Evolutionary conservation across 306 rosid species (phyloP).

Genomic region (Prunus padus): DNA sequence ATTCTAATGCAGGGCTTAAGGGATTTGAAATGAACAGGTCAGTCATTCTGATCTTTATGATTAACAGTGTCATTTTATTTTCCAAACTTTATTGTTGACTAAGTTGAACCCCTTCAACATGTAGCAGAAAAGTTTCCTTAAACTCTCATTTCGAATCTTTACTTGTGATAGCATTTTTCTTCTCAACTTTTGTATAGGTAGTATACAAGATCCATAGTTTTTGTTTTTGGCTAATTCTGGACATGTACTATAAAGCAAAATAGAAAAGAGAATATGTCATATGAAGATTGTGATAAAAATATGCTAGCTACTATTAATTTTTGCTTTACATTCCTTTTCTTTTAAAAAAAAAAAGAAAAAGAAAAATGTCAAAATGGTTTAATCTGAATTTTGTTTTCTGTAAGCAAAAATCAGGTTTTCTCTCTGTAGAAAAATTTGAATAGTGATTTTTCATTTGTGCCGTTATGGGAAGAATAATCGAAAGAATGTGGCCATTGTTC

Average conservation of each 20-base stretch:
- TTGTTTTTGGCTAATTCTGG: not conserved
- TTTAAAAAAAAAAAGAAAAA: too few species aligned
- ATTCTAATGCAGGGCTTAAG: not conserved
- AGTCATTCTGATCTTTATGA: not conserved
- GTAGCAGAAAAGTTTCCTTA: not conserved
- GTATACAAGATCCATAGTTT: not conserved
- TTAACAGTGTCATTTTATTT: not conserved
- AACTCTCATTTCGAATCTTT: not conserved
- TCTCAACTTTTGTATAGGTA: not conserved
- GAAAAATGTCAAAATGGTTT: too few species aligned
- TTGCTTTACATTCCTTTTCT: too few species aligned
- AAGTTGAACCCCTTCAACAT: not conserved
- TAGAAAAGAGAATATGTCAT: too few species aligned
- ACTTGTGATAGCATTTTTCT: not conserved
- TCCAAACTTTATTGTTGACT: not conserved
- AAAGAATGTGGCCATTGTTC: too few species aligned
- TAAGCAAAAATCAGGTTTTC: too few species aligned
- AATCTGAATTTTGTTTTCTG: too few species aligned
- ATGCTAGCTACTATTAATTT: too few species aligned
- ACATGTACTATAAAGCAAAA: too few species aligned
- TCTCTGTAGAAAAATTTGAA: not conserved
- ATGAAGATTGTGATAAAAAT: not conserved
- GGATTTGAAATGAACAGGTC: constrained; percentile 5
- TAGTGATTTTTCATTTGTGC: not conserved
- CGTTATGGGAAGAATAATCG: not conserved